Base-by-base conservation (phyloP, 169 alveolate species). In the Toxoplasma gondii region DNA sequence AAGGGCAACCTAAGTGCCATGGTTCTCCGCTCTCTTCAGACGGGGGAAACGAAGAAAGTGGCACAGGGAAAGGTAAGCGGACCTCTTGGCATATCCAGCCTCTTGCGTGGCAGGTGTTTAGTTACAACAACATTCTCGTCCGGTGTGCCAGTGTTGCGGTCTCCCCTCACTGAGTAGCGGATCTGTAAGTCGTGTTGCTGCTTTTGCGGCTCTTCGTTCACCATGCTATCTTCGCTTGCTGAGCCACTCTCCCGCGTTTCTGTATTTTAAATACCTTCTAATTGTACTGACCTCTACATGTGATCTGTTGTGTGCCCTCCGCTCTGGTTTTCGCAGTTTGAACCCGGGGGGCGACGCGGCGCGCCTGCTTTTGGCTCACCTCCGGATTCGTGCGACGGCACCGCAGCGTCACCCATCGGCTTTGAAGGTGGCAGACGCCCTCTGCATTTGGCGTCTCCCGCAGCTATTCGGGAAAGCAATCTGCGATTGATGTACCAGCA, bases 401-500 rank as follows among this genome's bases (percentile, higher is more conserved):
- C 74, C n/a, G 74, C 74, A 27, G n/a, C 31, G 9, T 27, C 74
- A 16, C 74, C 74, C 34, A 1, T 64, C 1, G 74, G 34, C n/a
- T 12, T 22, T 1, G 74, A 16, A 16, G 74, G 74, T 27, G 74
- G 34, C 39, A 9, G 86, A n/a, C 90, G 53, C 19, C 90, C 90
- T 16, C 41, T 43, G 53, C 90, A 82, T 82, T 19, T 82, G 67
- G 67, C 41, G 41, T 38, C 90, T 16, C 67, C 90, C 34, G 64
- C 90, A 0, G 67, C 69, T 16, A 82, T 82, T 49, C 54, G 53
- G 9, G 90, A 82, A 31, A 82, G 90, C 64, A 82, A 82, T 82
- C 41, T 82, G 34, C 53, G 90, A 10, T 49, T 82, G 29, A 29
- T 82, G 90, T 67, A 82, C 31, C 90, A 82, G 90, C 84, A 74